Conservation (phyloP, 2,329 filamentous ascomycete genomes). For the Beauveria australis region DNA sequence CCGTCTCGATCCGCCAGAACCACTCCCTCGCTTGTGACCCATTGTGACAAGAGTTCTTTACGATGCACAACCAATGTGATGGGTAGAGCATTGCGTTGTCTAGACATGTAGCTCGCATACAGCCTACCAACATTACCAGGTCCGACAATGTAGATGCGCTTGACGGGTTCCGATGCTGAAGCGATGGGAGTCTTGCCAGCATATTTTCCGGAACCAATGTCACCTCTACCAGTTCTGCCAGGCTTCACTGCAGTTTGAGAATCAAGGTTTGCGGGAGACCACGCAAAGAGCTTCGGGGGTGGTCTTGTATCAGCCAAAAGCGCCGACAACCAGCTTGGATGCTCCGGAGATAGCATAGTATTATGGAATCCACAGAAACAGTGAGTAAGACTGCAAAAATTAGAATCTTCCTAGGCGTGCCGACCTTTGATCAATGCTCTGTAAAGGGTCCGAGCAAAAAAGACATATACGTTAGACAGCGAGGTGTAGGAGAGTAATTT, state of each 20-base stretch:
- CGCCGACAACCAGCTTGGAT: neutral
- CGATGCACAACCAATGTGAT: neutral
- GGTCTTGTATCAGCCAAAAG: neutral
- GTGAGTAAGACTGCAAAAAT: neutral
- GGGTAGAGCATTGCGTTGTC: neutral
- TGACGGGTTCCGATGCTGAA: neutral
- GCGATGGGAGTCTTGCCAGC: neutral
- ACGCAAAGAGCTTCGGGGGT: neutral
- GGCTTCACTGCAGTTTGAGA: too few species aligned
- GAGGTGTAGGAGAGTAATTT: too few species aligned
- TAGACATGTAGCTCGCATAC: neutral
- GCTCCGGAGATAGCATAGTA: neutral
- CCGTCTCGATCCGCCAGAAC: neutral
- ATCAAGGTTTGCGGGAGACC: neutral
- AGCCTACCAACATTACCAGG: neutral
- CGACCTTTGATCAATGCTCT: too few species aligned
- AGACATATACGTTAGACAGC: too few species aligned
- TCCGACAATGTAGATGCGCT: neutral
- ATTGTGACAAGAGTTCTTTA: neutral
- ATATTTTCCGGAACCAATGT: neutral
- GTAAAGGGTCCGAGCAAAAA: too few species aligned
- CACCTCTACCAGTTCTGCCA: neutral
- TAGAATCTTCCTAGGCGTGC: too few species aligned
- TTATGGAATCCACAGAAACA: too few species aligned
- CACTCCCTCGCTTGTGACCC: neutral